phyloP scores from a whole-genome alignment of 306 rosid species.

The Neltuma alba region DNA sequence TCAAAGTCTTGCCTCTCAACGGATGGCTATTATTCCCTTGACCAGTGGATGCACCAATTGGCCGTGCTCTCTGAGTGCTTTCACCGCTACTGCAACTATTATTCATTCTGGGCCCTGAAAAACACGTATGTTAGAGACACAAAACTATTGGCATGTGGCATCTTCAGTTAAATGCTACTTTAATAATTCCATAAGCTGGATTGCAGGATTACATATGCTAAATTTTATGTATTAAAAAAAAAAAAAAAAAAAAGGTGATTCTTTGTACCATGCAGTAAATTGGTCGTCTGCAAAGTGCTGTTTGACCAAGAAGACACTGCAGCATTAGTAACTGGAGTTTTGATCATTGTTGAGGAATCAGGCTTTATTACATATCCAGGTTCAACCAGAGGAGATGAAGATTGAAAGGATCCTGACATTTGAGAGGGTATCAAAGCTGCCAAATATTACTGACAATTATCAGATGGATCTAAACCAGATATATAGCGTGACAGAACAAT shows the following conservation, averaged over 20 bases:
- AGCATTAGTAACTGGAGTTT: conserved; percentile 55
- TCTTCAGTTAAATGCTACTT: conserved; percentile 7
- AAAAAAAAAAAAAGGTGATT: conserved; percentile 28
- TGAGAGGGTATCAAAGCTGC: conserved; percentile 61
- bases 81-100: conserved; percentile 79
- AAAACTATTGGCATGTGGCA: conserved; percentile 6
- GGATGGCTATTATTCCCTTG: conserved; percentile 57
- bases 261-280: conserved; percentile 52
- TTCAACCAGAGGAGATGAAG: conserved; percentile 73
- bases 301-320: conserved; percentile 63
- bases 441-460: conserved; percentile 34
- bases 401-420: conserved; percentile 64
- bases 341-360: conserved; percentile 61
- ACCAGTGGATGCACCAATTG: conserved; percentile 61
- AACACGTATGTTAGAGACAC: conserved; percentile 22
- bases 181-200: conserved; percentile 13
- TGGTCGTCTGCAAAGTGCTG: conserved; percentile 54
- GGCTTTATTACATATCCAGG: conserved; percentile 57
- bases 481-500: neutral
- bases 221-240: conserved; percentile 21
- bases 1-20: conserved; percentile 66
- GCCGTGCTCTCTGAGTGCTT: conserved; percentile 58
- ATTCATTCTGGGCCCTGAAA: conserved; percentile 60
- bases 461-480: conserved; percentile 34
- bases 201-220: neutral